phyloP scores from a whole-genome alignment of 169 alveolate genomes.

The Babesia microti region DNA sequence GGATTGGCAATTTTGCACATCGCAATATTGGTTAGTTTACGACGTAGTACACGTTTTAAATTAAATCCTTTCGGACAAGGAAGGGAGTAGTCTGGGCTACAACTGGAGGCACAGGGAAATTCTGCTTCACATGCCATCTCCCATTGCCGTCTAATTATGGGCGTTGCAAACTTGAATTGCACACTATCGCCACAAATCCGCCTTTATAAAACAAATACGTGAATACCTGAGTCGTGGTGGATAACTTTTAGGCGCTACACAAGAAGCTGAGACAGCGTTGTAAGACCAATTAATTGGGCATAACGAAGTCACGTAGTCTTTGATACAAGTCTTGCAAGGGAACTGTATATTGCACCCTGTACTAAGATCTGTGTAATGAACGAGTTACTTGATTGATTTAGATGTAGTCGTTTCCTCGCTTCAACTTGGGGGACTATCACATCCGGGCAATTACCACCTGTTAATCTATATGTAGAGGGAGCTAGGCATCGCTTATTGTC shows the following conservation, averaged over 20 bases:
- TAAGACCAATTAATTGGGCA: slow-evolving; percentile 37
- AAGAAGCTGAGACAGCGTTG: no score
- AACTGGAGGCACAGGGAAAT: slow-evolving; percentile 40
- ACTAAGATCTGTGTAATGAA: no score
- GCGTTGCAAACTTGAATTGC: slow-evolving; percentile 47
- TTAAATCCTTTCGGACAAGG: slow-evolving; percentile 15
- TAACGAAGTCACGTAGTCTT: slow-evolving; percentile 13
- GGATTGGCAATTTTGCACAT: no score
- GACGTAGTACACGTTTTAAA: slow-evolving; percentile 31
- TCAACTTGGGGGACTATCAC: no score
- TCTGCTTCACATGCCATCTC: slow-evolving; percentile 39
- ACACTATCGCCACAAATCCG: slow-evolving; percentile 48
- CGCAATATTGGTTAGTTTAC: no score
- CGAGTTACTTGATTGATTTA: no score
- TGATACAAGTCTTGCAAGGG: slow-evolving; percentile 25
- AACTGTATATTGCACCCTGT: slow-evolving; percentile 12
- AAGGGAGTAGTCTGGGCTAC: slow-evolving; percentile 14
- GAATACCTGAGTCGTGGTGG: slow-evolving; percentile 22
- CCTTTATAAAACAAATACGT: no score
- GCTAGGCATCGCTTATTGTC: slow-evolving; percentile 13
- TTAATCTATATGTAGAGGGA: slow-evolving; percentile 3
- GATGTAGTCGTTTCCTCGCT: no score
- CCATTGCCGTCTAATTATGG: slow-evolving; percentile 48
- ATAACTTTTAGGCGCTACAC: slow-evolving; percentile 21
- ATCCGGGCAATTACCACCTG: no score